Base-by-base conservation (phyloP, 345 rosid species). In the Chamaenerion angustifolium region DNA sequence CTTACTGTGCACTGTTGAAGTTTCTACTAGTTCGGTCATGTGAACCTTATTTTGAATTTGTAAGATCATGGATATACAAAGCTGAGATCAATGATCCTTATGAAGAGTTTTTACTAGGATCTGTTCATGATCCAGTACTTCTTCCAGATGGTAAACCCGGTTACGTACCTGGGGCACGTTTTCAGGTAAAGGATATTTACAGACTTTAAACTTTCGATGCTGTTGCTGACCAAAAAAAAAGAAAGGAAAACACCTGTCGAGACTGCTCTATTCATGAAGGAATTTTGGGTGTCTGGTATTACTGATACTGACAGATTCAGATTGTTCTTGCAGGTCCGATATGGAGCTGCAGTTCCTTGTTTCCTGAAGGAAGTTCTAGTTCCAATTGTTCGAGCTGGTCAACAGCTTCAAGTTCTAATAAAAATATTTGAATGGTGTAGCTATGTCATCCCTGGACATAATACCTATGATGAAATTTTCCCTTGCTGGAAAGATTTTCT, bases 341-440 rank as follows among this genome's bases (percentile, higher is more conserved):
- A 71, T 57, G 88, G 71, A 62, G 83, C 72, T 67, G 66, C 68
- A 52, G 67, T 80, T 75, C 98, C 98, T 15, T 76, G 83, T 69
- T 90, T 90, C 66, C 64, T 90, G 72, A 78, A 78, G 75, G 84
- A 76, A 54, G 59, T 60, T 68, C 48, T 76, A 63, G 67, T 72
- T 76, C 94, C 87, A 57, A 70, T 90, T 64, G 55, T 86, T 47
- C 84, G 98, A 77, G 94, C 94, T 55, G 98, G 98, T 57, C 98
- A 86, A 72, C 98, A 90, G 76, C 94, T 90, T 61, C 94, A 86
- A 80, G 88, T 83, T 16, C 58, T 90, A 45, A 83, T 80, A 69
- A 83, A 81, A 59, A 72, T 90, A 70, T 76, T 90, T 63, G 98
- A 86, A 71, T 52, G 79, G 49, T 78, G 77, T 65, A 71, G 73